Evolutionary conservation across 192 early-diverging fungal genomes (phyloP), one percentile per base, ranked within the genome.

Genomic region (Geosiphon pyriformis): DNA sequence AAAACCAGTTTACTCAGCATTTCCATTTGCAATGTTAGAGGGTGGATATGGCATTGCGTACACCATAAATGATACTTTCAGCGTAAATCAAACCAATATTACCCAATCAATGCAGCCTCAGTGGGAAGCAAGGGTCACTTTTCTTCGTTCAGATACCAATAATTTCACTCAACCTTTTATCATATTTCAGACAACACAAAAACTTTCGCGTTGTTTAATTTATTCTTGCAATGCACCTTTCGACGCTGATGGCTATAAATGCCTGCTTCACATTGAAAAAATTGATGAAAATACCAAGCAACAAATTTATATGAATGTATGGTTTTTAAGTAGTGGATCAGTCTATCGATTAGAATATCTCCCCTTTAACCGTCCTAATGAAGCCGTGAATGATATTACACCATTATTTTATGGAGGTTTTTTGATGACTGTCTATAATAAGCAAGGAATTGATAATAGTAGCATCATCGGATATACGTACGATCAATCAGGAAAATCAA

Each of bases 311-410:
- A 55, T 22, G 53, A 0, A 27, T 20, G 53, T 29, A 23, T 26
- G 27, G 22, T 55, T 55, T 55, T 29, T 55, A 12, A 55, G 18
- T 55, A 27, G 22, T 55, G 53, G 53, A 55, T 55, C 53, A 55
- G 53, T 55, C 11, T 20, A 27, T 55, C 12, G 2, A 55, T 22
- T 55, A 20, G 53, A 55, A 2, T 11, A 55, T 1, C 11, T 55
- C 10, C 2, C 2, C 0, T 55, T 55, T 1, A 23, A 12, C 11
- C 10, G 23, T 4, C 11, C 27, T 1, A 4, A 20, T 1, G 22
- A 27, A 1, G 22, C 12, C 10, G 20, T 55, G 11, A 29, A 55
- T 55, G 53, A 55, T 55, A 55, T 55, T 4, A 20, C 53, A 2
- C 1, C 53, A 12, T 29, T 55, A 11, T 55, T 55, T 29, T 55